Percentiles rank a stretch among this genome's conserved stretches.
Conservation (phyloP, 768 basidiomycete genomes). For the Mycena leptocephala region DNA sequence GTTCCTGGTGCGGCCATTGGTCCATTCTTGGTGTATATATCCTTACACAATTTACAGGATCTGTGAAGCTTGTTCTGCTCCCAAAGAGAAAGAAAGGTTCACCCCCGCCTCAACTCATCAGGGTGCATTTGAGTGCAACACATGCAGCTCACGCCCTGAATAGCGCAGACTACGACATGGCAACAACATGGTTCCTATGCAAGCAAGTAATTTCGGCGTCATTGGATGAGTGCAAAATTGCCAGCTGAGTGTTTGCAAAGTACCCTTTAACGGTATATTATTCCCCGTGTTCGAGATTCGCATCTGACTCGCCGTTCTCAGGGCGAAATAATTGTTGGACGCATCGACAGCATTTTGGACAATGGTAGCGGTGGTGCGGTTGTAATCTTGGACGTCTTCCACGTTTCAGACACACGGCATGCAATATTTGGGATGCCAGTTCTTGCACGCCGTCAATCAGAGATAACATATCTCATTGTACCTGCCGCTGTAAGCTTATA, state of each 20-base stretch:
- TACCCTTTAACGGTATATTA: conserved; percentile 4
- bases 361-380: background rate
- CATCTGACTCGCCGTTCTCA: background rate
- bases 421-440: conserved; percentile 13
- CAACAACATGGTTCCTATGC: background rate
- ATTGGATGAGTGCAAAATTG: conserved; percentile 4
- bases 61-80: background rate
- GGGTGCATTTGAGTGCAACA: background rate
- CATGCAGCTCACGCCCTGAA: conserved; percentile 1
- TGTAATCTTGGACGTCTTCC: conserved; percentile 12
- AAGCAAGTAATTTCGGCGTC: background rate
- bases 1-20: background rate
- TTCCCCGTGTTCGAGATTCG: background rate
- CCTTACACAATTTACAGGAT: background rate
- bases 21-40: background rate
- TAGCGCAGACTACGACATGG: background rate
- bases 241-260: conserved; percentile 9
- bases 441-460: conserved; percentile 5
- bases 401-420: background rate
- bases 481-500: background rate
- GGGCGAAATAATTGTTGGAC: background rate
- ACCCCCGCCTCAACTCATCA: background rate
- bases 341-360: background rate
- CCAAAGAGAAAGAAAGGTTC: background rate
- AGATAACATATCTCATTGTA: background rate